Percentiles rank a stretch among this genome's conserved stretches.
Evolutionary conservation across 345 rosid genomes (phyloP).

Genomic region (Aquilaria malaccensis): DNA sequence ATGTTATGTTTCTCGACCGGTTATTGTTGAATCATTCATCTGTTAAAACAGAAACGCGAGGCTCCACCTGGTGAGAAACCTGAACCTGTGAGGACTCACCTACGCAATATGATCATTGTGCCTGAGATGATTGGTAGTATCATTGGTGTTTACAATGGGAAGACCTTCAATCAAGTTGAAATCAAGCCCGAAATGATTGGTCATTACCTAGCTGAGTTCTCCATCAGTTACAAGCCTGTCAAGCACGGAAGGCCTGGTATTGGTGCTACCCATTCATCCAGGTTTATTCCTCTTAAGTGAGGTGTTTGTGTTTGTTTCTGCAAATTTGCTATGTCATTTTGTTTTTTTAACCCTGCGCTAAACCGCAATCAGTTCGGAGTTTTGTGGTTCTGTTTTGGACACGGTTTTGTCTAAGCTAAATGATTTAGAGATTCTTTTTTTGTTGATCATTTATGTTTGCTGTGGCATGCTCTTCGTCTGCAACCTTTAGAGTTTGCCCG

Average conservation of each 20-base stretch:
- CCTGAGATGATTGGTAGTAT: slow-evolving; percentile 70
- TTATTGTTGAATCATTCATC: neutral
- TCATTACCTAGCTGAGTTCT: slow-evolving; percentile 54
- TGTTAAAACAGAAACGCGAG: slow-evolving; percentile 42
- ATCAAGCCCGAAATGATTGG: slow-evolving; percentile 75
- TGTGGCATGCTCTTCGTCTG: too few species aligned
- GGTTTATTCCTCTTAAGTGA: slow-evolving; percentile 80
- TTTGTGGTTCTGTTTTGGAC: too few species aligned
- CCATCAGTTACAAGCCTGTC: slow-evolving; percentile 52
- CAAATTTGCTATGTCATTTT: neutral
- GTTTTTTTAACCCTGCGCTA: neutral
- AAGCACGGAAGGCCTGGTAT: slow-evolving; percentile 65
- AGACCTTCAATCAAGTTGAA: slow-evolving; percentile 59
- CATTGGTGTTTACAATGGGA: slow-evolving; percentile 61
- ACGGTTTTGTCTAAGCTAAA: neutral
- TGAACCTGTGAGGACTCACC: slow-evolving; percentile 56
- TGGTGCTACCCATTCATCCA: slow-evolving; percentile 63
- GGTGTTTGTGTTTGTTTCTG: slow-evolving; percentile 3
- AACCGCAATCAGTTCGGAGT: slow-evolving; percentile 6
- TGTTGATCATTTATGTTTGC: too few species aligned
- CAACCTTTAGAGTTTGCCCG: too few species aligned
- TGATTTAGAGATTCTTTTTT: neutral
- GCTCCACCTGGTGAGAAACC: slow-evolving; percentile 69
- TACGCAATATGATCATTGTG: slow-evolving; percentile 69
- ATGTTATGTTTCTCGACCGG: too few species aligned